A percentile compares a stretch with the other conserved stretches of the same genome.
phyloP scores from a whole-genome alignment of 208 protist genomes.

The Borovskyia barvae region DNA sequence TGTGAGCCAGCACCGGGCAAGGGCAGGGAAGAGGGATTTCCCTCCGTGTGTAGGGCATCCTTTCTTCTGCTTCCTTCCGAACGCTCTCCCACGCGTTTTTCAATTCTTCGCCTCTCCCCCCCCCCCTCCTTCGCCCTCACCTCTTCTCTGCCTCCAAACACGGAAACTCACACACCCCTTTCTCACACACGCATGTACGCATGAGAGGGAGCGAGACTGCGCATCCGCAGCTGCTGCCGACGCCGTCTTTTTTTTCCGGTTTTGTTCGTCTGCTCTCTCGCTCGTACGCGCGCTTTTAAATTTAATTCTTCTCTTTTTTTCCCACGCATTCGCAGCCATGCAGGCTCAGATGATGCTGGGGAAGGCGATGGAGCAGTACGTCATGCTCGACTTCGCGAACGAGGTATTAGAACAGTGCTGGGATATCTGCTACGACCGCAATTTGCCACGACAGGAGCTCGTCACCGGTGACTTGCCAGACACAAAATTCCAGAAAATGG shows the following conservation, averaged over 20 bases:
- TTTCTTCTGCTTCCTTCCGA: too few species aligned
- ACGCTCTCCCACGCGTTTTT: too few species aligned
- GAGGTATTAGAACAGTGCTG: constrained; percentile 76
- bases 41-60: too few species aligned
- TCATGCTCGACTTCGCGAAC: constrained; percentile 71
- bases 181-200: neutral
- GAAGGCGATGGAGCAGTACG: constrained; percentile 74
- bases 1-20: neutral
- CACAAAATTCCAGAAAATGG: constrained; percentile 63
- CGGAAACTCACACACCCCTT: neutral
- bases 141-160: neutral
- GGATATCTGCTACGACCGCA: constrained; percentile 84
- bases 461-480: constrained; percentile 40
- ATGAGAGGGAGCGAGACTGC: too few species aligned
- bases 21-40: too few species aligned
- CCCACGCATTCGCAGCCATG: constrained; percentile 30
- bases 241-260: neutral
- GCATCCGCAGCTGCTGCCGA: too few species aligned
- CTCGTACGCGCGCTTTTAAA: neutral
- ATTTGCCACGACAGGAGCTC: constrained; percentile 66
- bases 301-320: too few species aligned
- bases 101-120: too few species aligned
- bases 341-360: constrained; percentile 74
- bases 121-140: neutral
- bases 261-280: constrained; percentile 1